Conservation (phyloP, 805 yeast species). For the Zygosaccharomyces bailii region DNA sequence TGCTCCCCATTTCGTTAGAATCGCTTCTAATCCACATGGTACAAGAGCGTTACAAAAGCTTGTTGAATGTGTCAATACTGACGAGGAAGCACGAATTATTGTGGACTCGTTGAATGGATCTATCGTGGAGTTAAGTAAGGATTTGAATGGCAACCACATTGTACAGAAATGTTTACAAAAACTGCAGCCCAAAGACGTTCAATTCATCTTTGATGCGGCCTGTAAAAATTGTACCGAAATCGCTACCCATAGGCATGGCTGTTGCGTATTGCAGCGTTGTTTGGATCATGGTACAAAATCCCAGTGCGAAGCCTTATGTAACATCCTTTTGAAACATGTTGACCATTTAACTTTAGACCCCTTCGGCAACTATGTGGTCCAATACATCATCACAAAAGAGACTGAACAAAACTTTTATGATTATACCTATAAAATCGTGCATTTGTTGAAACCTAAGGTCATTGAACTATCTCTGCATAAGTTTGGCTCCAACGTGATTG, state of each 20-base stretch:
- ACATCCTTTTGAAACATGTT: constrained; percentile 65
- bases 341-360: constrained; percentile 79
- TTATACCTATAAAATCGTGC: constrained; percentile 35
- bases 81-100: constrained; percentile 66
- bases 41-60: constrained; percentile 92
- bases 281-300: constrained; percentile 76
- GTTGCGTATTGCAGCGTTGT: constrained; percentile 94
- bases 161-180: constrained; percentile 86
- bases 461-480: constrained; percentile 71
- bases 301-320: constrained; percentile 67
- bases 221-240: constrained; percentile 67
- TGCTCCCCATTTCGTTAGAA: constrained; percentile 65
- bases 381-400: constrained; percentile 66
- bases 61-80: constrained; percentile 73
- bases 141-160: constrained; percentile 94
- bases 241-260: constrained; percentile 95
- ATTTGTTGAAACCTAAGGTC: constrained; percentile 34
- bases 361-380: constrained; percentile 95
- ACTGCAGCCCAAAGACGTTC: constrained; percentile 63
- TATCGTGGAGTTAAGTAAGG: constrained; percentile 77
- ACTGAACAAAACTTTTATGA: constrained; percentile 33
- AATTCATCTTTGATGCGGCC: constrained; percentile 88
- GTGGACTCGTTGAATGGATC: constrained; percentile 60
- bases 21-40: constrained; percentile 92
- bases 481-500: constrained; percentile 92